phyloP scores from a whole-genome alignment of 23 red algal genomes.

The Cyanidium caldarium region DNA sequence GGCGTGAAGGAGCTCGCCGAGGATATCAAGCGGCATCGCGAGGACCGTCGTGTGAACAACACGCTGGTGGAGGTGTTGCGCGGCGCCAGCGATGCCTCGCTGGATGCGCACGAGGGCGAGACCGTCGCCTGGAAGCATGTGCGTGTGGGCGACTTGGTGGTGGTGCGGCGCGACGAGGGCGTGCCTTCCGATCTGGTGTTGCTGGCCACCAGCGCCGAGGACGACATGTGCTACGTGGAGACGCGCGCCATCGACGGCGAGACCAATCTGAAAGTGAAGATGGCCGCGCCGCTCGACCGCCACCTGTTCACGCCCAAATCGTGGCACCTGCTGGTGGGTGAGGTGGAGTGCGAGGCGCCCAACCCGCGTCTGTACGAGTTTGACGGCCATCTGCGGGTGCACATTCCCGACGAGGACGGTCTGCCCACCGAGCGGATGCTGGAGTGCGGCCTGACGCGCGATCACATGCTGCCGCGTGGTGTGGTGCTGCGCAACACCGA shows the following conservation, averaged over 20 bases:
- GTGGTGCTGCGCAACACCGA: slow-evolving; percentile 55
- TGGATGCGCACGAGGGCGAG: background rate
- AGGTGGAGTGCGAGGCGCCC: slow-evolving; percentile 70
- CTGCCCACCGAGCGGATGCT: background rate
- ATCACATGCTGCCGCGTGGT: slow-evolving; percentile 58
- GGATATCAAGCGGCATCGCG: slow-evolving; percentile 45
- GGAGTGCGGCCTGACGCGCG: slow-evolving; percentile 18
- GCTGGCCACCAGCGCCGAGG: slow-evolving; percentile 39
- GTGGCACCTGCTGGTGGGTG: slow-evolving; percentile 4
- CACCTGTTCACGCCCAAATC: background rate
- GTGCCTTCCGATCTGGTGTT: slow-evolving; percentile 73
- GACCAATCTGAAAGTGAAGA: slow-evolving; percentile 82
- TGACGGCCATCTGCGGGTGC: slow-evolving; percentile 11
- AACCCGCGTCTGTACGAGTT: slow-evolving; percentile 66
- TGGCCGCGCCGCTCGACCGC: slow-evolving; percentile 12
- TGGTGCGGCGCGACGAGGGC: slow-evolving; percentile 27
- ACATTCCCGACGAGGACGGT: background rate
- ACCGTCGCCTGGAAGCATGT: slow-evolving; percentile 13
- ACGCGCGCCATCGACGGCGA: slow-evolving; percentile 86
- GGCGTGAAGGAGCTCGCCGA: slow-evolving; percentile 59
- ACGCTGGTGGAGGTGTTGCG: slow-evolving; percentile 31
- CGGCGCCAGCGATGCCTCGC: background rate
- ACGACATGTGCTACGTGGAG: slow-evolving; percentile 67
- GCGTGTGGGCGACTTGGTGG: slow-evolving; percentile 72
- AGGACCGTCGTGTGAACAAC: slow-evolving; percentile 52